These are phyloP conservation scores for Solanum corneliomulleri DNA, from an alignment of 257 asterid genomes.

Conservation along the genomic window DNA sequence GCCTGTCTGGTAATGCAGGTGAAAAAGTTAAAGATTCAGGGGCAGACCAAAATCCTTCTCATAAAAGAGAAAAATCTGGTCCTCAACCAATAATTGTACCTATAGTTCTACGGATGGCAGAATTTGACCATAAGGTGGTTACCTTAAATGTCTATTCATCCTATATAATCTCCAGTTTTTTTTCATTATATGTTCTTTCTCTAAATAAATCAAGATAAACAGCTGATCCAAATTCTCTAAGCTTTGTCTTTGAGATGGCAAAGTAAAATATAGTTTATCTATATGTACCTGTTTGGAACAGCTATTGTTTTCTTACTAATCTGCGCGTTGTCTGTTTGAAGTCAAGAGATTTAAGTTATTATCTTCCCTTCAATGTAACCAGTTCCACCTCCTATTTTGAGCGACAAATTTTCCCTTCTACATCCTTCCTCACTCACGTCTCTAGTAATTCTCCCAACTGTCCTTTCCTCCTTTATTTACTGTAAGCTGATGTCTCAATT, in stretches of 20 bases:
- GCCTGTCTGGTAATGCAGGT: constrained; percentile 23
- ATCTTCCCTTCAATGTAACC: background rate
- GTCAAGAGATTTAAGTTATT: background rate
- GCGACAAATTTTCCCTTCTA: background rate
- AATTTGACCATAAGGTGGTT: constrained; percentile 85
- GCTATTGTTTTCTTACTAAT: background rate
- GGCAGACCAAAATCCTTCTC: constrained; percentile 20
- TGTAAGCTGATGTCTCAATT: background rate
- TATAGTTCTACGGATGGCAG: constrained; percentile 85
- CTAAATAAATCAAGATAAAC: background rate
- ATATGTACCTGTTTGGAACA: background rate
- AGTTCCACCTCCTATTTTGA: background rate
- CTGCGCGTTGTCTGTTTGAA: background rate
- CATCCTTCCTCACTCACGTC: background rate
- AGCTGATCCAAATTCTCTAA: background rate
- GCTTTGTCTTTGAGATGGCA: background rate
- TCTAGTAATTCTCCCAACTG: background rate
- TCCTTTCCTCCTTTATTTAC: background rate
- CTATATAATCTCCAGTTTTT: background rate
- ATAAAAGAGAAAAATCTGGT: constrained; percentile 56
- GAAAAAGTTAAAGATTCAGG: constrained; percentile 35
- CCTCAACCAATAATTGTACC: constrained; percentile 84
- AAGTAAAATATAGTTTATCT: background rate
- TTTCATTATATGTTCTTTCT: background rate
- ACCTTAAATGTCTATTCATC: background rate